phyloP scores from a whole-genome alignment of 148 eudicot genomes.

The Diospyros kaki region DNA sequence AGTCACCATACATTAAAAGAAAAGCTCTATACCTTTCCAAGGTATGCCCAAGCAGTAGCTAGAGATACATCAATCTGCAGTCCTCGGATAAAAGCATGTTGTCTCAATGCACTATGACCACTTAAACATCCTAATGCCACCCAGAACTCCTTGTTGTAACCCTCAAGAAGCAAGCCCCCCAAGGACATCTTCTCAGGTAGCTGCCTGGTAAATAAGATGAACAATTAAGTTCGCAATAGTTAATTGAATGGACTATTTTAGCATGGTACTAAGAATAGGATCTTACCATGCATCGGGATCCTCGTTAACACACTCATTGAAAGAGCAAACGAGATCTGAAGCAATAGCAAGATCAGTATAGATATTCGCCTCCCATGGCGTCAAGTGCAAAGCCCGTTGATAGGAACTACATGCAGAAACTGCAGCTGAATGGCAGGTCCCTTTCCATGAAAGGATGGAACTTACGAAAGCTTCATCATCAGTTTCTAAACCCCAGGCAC shows the following conservation, averaged over 20 bases:
- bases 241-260: not conserved
- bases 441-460: slow-evolving; percentile 68
- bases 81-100: slow-evolving; percentile 84
- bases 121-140: slow-evolving; percentile 79
- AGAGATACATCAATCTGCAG: slow-evolving; percentile 88
- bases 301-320: slow-evolving; percentile 33
- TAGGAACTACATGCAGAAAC: slow-evolving; percentile 59
- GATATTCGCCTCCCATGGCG: slow-evolving; percentile 90
- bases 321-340: slow-evolving; percentile 44
- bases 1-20: not conserved
- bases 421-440: slow-evolving; percentile 55
- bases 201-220: slow-evolving; percentile 48
- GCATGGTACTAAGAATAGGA: not conserved
- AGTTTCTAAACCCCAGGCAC: slow-evolving; percentile 23
- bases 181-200: slow-evolving; percentile 85
- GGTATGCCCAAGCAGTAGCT: slow-evolving; percentile 98
- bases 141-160: slow-evolving; percentile 84
- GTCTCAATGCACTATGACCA: slow-evolving; percentile 57
- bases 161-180: slow-evolving; percentile 88
- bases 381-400: slow-evolving; percentile 90
- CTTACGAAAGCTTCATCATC: slow-evolving; percentile 48
- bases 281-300: slow-evolving; percentile 51
- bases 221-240: slow-evolving; percentile 12
- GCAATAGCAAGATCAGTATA: slow-evolving; percentile 82
- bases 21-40: slow-evolving; percentile 60